These are phyloP conservation scores for Tagetes patula DNA, from an alignment of 129 eudicot genomes.

Conservation along the genomic window DNA sequence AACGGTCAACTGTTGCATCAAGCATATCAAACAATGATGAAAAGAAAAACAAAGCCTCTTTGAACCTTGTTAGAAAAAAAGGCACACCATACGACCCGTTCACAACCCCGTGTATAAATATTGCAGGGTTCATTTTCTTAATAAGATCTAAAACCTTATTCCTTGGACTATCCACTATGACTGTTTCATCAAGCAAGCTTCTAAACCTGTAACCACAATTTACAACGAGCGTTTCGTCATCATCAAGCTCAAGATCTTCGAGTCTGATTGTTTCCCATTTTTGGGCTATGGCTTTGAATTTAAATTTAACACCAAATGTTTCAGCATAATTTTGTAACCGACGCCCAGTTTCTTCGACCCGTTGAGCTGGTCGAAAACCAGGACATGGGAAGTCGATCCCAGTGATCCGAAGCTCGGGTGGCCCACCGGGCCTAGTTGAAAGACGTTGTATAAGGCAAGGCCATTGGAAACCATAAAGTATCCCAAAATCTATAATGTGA, in stretches of 20 bases:
- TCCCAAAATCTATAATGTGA: constrained; percentile 76
- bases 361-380: constrained; percentile 69
- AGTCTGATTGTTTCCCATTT: constrained; percentile 70
- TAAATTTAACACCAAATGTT: constrained; percentile 57
- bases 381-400: constrained; percentile 79
- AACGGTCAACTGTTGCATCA: constrained; percentile 58
- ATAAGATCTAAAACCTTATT: constrained; percentile 55
- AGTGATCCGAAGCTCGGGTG: constrained; percentile 71
- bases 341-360: constrained; percentile 83
- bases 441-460: constrained; percentile 65
- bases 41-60: constrained; percentile 78
- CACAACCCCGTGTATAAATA: constrained; percentile 60
- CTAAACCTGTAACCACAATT: constrained; percentile 56
- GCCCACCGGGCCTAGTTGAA: constrained; percentile 61
- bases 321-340: constrained; percentile 70
- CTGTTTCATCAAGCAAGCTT: constrained; percentile 69
- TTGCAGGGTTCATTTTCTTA: constrained; percentile 54
- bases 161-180: constrained; percentile 68
- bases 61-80: constrained; percentile 62
- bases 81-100: constrained; percentile 73
- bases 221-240: constrained; percentile 64
- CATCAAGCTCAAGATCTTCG: constrained; percentile 60
- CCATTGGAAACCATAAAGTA: constrained; percentile 80
- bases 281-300: constrained; percentile 70
- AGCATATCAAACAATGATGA: constrained; percentile 77